These are phyloP conservation scores for Talaromyces sp. DNA, from an alignment of 2,329 filamentous ascomycete genomes.

Conservation along the genomic window DNA sequence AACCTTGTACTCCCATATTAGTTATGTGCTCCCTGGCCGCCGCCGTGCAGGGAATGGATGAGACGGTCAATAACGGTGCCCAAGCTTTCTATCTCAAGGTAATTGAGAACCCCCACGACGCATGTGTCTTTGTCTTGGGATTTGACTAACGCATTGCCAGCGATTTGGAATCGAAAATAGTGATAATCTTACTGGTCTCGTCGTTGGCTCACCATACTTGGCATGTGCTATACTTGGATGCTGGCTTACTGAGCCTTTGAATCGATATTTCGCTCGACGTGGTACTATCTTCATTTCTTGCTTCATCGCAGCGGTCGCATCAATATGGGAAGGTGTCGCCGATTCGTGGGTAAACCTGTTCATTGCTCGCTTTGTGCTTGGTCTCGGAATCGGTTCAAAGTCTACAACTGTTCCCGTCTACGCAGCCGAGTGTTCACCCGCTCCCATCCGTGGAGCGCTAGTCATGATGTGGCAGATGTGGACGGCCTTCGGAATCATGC, in stretches of 20 bases:
- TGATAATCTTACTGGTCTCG: constrained; percentile 44
- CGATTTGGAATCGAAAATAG: constrained; percentile 20
- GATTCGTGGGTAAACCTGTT: constrained; percentile 49
- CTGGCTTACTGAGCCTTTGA: constrained; percentile 54
- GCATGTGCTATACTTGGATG: constrained; percentile 50
- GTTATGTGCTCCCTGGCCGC: constrained; percentile 58
- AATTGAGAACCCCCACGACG: background rate
- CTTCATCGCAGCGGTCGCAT: constrained; percentile 45
- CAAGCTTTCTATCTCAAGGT: constrained; percentile 40
- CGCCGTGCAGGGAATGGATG: constrained; percentile 58
- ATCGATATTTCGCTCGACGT: constrained; percentile 48
- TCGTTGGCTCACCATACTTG: constrained; percentile 51
- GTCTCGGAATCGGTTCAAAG: constrained; percentile 47
- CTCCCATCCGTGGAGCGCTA: background rate
- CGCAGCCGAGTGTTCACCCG: constrained; percentile 1
- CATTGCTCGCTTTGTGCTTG: constrained; percentile 46
- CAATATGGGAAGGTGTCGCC: constrained; percentile 47
- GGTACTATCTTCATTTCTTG: constrained; percentile 50
- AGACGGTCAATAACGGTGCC: constrained; percentile 54
- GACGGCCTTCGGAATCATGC: constrained; percentile 50
- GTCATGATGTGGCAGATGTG: constrained; percentile 52
- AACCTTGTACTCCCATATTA: constrained; percentile 19
- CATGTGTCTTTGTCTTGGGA: background rate
- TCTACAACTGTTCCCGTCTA: constrained; percentile 39
- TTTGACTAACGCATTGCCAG: background rate